phyloP scores from a whole-genome alignment of 352 stramenopile species.

The Phytopythium kandeliae region DNA sequence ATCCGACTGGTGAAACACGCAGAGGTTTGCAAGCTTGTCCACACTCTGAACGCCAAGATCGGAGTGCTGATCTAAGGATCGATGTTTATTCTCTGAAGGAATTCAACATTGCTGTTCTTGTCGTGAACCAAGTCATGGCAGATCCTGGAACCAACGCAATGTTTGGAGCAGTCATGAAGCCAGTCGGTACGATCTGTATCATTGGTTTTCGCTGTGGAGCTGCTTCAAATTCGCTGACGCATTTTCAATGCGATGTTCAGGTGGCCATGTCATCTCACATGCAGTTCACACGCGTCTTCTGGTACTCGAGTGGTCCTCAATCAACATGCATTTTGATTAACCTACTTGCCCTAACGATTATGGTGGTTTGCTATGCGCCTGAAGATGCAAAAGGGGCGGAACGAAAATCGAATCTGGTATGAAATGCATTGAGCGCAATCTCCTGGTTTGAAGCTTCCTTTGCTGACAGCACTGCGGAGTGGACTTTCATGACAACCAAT shows the following conservation, averaged over 20 bases:
- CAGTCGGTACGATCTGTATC: constrained; percentile 48
- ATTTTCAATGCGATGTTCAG: constrained; percentile 10
- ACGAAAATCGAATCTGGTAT: constrained; percentile 86
- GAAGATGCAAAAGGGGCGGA: constrained; percentile 89
- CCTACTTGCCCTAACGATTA: neutral
- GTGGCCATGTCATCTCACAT: constrained; percentile 94
- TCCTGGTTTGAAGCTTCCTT: neutral
- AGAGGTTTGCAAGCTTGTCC: constrained; percentile 23
- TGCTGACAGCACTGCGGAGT: neutral
- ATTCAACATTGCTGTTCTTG: constrained; percentile 91
- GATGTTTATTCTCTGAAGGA: constrained; percentile 44
- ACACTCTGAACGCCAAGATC: neutral
- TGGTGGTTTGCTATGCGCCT: neutral
- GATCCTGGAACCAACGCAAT: constrained; percentile 80
- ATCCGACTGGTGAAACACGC: constrained; percentile 79
- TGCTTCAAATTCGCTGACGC: no score
- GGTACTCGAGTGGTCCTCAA: constrained; percentile 17
- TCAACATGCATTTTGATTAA: neutral
- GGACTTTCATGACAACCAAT: neutral
- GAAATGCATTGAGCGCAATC: neutral
- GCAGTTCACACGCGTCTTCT: constrained; percentile 95
- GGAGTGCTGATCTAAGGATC: neutral
- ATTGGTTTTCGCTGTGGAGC: neutral
- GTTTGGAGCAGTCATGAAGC: constrained; percentile 82
- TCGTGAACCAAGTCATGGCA: constrained; percentile 91